Evolutionary conservation across 768 basidiomycete species (phyloP).

Genomic region (Calvatia gigantea): DNA sequence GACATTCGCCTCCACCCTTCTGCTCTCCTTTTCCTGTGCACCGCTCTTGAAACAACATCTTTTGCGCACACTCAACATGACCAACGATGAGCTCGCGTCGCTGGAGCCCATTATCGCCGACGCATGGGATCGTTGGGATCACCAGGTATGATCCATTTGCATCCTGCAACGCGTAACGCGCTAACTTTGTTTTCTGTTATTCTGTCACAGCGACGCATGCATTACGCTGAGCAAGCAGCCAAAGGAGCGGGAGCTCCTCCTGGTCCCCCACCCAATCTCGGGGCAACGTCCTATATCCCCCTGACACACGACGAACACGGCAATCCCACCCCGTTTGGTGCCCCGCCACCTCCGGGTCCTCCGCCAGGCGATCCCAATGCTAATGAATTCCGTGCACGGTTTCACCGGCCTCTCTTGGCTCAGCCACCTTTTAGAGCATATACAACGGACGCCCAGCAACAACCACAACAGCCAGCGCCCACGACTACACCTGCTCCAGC

Average conservation of each 20-base stretch:
- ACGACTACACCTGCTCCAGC: constrained; percentile 1
- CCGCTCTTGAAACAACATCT: constrained; percentile 74
- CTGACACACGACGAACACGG: constrained; percentile 23
- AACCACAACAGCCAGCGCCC: constrained; percentile 14
- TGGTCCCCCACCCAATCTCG: constrained; percentile 19
- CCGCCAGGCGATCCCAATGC: constrained; percentile 9
- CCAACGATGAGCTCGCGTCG: constrained; percentile 74
- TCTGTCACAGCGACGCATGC: constrained; percentile 33
- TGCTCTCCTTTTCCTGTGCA: constrained; percentile 73
- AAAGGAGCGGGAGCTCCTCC: constrained; percentile 26
- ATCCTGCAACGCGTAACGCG: constrained; percentile 8
- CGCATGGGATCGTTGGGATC: constrained; percentile 86
- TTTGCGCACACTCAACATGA: constrained; percentile 67
- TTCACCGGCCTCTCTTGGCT: constrained; percentile 14
- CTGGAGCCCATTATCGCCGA: constrained; percentile 79
- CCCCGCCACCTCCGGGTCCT: constrained; percentile 9
- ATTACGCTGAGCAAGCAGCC: constrained; percentile 38
- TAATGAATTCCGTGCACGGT: constrained; percentile 10
- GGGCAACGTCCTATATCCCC: constrained; percentile 24
- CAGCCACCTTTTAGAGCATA: constrained; percentile 13
- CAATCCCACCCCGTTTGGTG: constrained; percentile 10
- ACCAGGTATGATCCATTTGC: constrained; percentile 47
- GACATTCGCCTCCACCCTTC: constrained; percentile 74
- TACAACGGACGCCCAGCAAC: constrained; percentile 13
- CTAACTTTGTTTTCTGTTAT: constrained; percentile 8